Evolutionary conservation across 495 filamentous ascomycete species (phyloP).

Genomic region (Penicillium paxilli): DNA sequence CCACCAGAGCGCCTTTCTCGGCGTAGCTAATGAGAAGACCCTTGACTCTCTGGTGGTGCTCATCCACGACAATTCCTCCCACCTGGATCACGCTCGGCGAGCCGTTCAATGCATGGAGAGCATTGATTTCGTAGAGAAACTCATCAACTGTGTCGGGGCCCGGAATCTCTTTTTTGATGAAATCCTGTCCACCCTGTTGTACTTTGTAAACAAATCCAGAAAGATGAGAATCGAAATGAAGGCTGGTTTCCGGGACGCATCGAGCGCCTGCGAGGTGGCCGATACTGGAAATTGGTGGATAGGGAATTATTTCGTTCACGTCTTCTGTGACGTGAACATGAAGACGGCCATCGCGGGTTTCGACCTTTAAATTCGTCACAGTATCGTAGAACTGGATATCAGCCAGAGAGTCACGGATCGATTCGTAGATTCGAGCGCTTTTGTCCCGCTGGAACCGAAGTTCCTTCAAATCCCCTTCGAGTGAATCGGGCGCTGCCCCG

Average conservation of each 20-base stretch:
- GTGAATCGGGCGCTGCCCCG: slow-evolving; percentile 71
- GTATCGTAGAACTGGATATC: slow-evolving; percentile 95
- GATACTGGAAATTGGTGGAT: slow-evolving; percentile 73
- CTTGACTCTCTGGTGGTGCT: slow-evolving; percentile 71
- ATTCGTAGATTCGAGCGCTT: slow-evolving; percentile 91
- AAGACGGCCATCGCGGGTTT: slow-evolving; percentile 84
- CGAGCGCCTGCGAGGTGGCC: slow-evolving; percentile 68
- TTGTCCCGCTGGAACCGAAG: slow-evolving; percentile 90
- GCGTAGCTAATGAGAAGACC: slow-evolving; percentile 90
- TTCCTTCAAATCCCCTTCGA: slow-evolving; percentile 78
- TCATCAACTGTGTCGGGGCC: slow-evolving; percentile 96
- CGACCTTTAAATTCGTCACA: slow-evolving; percentile 93
- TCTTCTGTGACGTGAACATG: slow-evolving; percentile 99
- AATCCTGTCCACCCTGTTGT: slow-evolving; percentile 59
- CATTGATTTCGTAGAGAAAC: slow-evolving; percentile 97
- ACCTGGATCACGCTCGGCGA: slow-evolving; percentile 83
- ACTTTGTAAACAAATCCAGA: slow-evolving; percentile 99
- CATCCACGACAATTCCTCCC: slow-evolving; percentile 86
- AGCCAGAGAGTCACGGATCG: slow-evolving; percentile 84
- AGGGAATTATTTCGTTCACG: slow-evolving; percentile 90
- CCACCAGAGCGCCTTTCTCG: slow-evolving; percentile 83
- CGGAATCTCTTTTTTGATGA: slow-evolving; percentile 98
- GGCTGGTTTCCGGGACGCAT: slow-evolving; percentile 66
- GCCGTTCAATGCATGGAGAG: slow-evolving; percentile 72
- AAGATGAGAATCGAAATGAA: slow-evolving; percentile 87